Evolutionary conservation across 352 stramenopile genomes (phyloP), one percentile per base, ranked within the genome.

Genomic region (Phytophthora sojae): DNA sequence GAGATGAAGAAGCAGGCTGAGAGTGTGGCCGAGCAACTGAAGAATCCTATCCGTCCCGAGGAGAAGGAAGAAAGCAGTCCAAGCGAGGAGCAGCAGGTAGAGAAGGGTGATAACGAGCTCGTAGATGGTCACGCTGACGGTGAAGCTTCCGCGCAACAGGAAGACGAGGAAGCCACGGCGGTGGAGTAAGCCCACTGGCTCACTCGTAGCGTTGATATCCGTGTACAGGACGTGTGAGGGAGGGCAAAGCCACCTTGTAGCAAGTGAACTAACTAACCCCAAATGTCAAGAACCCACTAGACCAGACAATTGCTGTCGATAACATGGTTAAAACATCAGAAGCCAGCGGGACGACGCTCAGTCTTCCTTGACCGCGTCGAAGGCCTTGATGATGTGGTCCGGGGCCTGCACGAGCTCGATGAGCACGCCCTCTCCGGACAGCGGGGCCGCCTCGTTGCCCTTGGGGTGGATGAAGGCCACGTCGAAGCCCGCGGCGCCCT

Each of bases 391-490:
- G 12, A 99, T 91, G 17, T 97, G 79, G 50, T 87, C 58, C 6
- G 97, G 97, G 32, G 97, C 97, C 78, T 99, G 97, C 23, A 99
- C 97, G 29, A 99, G 83, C 69, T 99, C 97, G 76, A 99, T 98
- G 62, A 99, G 88, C 63, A 99, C 97, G 21, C 97, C 97, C 77
- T 96, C 88, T 32, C 96, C 97, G 35, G 90, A 96, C 52, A 99
- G 88, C 17, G 97, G 97, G 57, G 82, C 71, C 15, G 81, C 73
- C 37, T 99, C 96, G 76, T 98, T 99, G 61, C 96, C 96, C 75
- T 99, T 99, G 11, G 98, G 98, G 83, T 99, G 98, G 75, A 99
- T 98, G 73, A 99, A 99, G 26, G 94, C 96, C 30, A 99, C 96
- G 73, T 99, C 89, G 70, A 99, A 97, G 32, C 98, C 98, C n/a